Conservation (phyloP, 306 rosid genomes). For the Bauhinia variegata region DNA sequence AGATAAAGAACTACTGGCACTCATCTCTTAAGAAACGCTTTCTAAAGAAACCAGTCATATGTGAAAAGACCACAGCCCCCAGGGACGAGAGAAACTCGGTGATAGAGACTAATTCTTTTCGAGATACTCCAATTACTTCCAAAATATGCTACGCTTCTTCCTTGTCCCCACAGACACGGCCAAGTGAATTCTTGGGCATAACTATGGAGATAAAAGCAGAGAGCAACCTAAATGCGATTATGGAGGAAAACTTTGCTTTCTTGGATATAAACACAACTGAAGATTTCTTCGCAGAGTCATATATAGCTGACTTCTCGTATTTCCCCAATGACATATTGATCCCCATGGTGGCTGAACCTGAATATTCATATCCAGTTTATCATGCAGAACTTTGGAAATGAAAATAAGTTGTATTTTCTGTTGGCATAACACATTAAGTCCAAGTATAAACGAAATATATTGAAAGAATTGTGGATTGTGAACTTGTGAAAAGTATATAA, state of each 20-base stretch:
- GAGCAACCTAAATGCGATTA: not conserved
- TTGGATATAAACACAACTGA: conserved; percentile 25
- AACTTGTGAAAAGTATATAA: too few relatives aligned
- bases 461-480: too few relatives aligned
- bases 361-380: conserved; percentile 25
- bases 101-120: not conserved
- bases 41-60: not conserved
- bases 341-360: conserved; percentile 24
- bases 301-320: conserved; percentile 36
- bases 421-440: too few relatives aligned
- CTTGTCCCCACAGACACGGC: not conserved
- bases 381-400: conserved; percentile 16
- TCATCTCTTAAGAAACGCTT: conserved; percentile 20
- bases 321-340: conserved; percentile 6
- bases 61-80: not conserved
- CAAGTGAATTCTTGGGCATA: not conserved
- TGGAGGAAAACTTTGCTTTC: conserved; percentile 4
- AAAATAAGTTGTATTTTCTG: too few relatives aligned
- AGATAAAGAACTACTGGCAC: conserved; percentile 36
- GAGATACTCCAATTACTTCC: too few relatives aligned
- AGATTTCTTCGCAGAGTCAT: conserved; percentile 53
- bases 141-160: not conserved
- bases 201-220: conserved; percentile 10
- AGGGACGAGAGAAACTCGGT: too few relatives aligned
- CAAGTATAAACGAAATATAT: too few relatives aligned